phyloP scores from a whole-genome alignment of 2,329 filamentous ascomycete genomes.

The Helotiales sp. region DNA sequence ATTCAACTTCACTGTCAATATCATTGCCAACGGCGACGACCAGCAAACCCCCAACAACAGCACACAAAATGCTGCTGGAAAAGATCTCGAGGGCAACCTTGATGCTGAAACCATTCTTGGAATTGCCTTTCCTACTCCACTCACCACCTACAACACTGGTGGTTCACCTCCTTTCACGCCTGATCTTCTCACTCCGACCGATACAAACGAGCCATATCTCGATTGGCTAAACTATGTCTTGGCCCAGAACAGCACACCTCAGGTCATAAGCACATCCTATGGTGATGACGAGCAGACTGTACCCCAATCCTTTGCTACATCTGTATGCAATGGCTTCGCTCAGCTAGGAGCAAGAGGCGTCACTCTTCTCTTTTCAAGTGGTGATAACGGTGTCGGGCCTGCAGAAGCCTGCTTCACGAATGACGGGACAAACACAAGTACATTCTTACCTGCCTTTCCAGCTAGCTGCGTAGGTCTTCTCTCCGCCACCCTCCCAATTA shows the following conservation, averaged over 20 bases:
- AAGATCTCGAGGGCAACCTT: constrained; percentile 51
- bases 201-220: constrained; percentile 57
- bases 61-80: constrained; percentile 20
- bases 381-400: constrained; percentile 50
- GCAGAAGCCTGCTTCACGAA: constrained; percentile 47
- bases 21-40: constrained; percentile 18
- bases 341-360: constrained; percentile 55
- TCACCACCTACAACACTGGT: constrained; percentile 55
- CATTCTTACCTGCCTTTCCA: constrained; percentile 57
- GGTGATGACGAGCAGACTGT: constrained; percentile 59
- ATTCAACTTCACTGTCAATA: constrained; percentile 15
- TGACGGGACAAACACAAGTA: constrained; percentile 54
- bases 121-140: constrained; percentile 52
- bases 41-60: constrained; percentile 19
- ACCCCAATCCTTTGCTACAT: constrained; percentile 50
- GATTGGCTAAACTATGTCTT: constrained; percentile 54
- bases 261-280: constrained; percentile 59
- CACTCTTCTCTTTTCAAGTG: constrained; percentile 51
- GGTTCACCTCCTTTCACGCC: constrained; percentile 53
- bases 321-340: constrained; percentile 55
- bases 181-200: constrained; percentile 34
- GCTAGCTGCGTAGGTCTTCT: constrained; percentile 29
- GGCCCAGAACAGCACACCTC: constrained; percentile 48
- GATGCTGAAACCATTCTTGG: constrained; percentile 56
- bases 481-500: background rate